phyloP scores from a whole-genome alignment of 164 flowering plant species.

The Aristolochia fimbriata region DNA sequence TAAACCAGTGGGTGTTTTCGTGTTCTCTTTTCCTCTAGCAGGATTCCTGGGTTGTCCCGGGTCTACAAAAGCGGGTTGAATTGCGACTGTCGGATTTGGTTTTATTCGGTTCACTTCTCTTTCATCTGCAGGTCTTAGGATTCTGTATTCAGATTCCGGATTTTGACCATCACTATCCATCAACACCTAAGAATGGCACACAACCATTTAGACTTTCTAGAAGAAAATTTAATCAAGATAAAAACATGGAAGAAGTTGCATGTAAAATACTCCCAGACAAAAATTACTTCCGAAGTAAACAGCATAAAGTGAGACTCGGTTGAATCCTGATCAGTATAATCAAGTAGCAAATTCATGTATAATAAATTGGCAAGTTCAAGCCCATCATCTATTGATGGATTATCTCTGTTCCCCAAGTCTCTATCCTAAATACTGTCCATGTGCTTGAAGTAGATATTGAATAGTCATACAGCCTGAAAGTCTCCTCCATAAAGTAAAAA shows the following conservation, averaged over 20 bases:
- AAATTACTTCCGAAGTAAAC: not conserved
- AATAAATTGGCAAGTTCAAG: too few relatives aligned
- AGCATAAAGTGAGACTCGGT: not conserved
- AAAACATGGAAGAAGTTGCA: not conserved
- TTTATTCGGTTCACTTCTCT: conserved; percentile 69
- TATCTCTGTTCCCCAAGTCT: not conserved
- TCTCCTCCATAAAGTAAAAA: not conserved
- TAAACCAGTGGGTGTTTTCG: conserved; percentile 31
- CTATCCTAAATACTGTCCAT: not conserved
- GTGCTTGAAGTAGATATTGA: not conserved
- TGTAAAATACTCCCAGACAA: not conserved
- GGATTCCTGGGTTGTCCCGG: conserved; percentile 41
- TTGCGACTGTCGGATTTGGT: conserved; percentile 62
- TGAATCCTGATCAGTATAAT: too few relatives aligned
- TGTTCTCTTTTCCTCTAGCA: conserved; percentile 26
- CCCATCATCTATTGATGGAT: too few relatives aligned
- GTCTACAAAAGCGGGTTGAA: conserved; percentile 65
- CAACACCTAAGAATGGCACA: conserved; percentile 40
- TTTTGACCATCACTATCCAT: conserved; percentile 70
- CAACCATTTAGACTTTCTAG: not conserved
- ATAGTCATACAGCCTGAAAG: not conserved
- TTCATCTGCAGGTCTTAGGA: conserved; percentile 51
- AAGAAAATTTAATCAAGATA: not conserved
- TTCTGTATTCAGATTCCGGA: conserved; percentile 35
- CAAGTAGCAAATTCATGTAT: too few relatives aligned